These are phyloP conservation scores for Naganishia sp. DNA, from an alignment of 1,284 basidiomycete genomes.

Conservation along the genomic window DNA sequence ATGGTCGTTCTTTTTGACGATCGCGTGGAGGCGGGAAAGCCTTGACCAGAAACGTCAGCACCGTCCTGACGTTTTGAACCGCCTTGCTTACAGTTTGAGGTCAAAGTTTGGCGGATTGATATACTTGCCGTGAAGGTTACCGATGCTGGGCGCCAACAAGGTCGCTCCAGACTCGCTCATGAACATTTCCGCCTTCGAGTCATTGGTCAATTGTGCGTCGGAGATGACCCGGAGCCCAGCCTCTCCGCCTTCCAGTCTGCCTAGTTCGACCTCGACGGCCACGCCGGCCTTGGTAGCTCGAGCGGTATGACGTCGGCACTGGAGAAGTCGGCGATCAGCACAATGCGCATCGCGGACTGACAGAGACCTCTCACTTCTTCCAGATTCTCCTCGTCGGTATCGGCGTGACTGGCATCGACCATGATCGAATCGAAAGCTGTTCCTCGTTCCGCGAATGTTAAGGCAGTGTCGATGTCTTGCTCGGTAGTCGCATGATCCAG, in stretches of 20 bases:
- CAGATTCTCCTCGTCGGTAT: conserved; percentile 54
- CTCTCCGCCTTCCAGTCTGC: conserved; percentile 56
- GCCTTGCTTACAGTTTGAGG: conserved; percentile 43
- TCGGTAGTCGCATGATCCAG: conserved; percentile 56
- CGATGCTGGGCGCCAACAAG: conserved; percentile 55
- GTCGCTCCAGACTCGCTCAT: conserved; percentile 55
- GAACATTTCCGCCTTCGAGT: conserved; percentile 52
- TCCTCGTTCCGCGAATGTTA: conserved; percentile 51
- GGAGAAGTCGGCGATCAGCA: neutral
- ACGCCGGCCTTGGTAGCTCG: conserved; percentile 49
- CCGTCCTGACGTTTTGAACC: neutral
- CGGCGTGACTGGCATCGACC: conserved; percentile 54
- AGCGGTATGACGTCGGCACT: conserved; percentile 37
- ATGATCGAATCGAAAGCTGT: conserved; percentile 54
- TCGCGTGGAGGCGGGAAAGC: conserved; percentile 18
- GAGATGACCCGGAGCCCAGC: conserved; percentile 56
- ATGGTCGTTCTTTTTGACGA: conserved; percentile 28
- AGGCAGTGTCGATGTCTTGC: conserved; percentile 54
- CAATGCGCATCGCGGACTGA: neutral
- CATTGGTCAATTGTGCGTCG: conserved; percentile 55
- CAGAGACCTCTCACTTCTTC: conserved; percentile 40
- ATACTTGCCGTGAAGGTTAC: conserved; percentile 56
- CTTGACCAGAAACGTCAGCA: neutral
- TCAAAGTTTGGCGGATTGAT: conserved; percentile 48
- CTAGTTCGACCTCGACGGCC: conserved; percentile 57